Conservation (phyloP, 2,329 filamentous ascomycete species). For the Hypocreales sp. region DNA sequence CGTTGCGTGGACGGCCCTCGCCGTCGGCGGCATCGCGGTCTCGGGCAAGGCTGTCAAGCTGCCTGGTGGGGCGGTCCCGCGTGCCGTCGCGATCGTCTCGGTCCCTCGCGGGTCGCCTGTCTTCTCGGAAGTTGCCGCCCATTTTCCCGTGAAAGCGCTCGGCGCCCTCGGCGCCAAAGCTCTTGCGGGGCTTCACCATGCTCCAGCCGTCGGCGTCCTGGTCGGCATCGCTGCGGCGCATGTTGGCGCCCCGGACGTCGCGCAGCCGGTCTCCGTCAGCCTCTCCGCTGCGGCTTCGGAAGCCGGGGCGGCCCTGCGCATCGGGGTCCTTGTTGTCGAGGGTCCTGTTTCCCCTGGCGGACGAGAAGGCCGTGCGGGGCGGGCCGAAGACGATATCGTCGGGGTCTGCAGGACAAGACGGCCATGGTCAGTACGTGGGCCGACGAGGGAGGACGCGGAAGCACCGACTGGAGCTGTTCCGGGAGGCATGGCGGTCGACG, state of each 20-base stretch:
- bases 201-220: conserved; percentile 60
- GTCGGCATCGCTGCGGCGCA: conserved; percentile 38
- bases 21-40: conserved; percentile 35
- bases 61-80: conserved; percentile 29
- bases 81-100: conserved; percentile 39
- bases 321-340: conserved; percentile 38
- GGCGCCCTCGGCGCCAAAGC: conserved; percentile 55
- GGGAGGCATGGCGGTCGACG: conserved; percentile 36
- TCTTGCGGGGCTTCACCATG: conserved; percentile 58
- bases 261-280: conserved; percentile 34
- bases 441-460: background rate
- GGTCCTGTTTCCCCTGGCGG: conserved; percentile 43
- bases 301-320: conserved; percentile 38
- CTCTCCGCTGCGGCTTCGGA: conserved; percentile 37
- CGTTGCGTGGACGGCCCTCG: conserved; percentile 46
- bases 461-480: conserved; percentile 40
- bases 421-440: conserved; percentile 5
- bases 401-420: conserved; percentile 28
- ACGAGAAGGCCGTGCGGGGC: conserved; percentile 69
- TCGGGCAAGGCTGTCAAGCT: conserved; percentile 32
- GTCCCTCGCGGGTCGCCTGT: conserved; percentile 32
- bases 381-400: conserved; percentile 81
- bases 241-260: conserved; percentile 27
- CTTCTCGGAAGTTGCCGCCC: conserved; percentile 31
- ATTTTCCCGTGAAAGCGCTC: conserved; percentile 55